A percentile compares a stretch with the other conserved stretches of the same genome.
phyloP scores from a whole-genome alignment of 495 filamentous ascomycete genomes.

The Penicillium cosmopolitanum region DNA sequence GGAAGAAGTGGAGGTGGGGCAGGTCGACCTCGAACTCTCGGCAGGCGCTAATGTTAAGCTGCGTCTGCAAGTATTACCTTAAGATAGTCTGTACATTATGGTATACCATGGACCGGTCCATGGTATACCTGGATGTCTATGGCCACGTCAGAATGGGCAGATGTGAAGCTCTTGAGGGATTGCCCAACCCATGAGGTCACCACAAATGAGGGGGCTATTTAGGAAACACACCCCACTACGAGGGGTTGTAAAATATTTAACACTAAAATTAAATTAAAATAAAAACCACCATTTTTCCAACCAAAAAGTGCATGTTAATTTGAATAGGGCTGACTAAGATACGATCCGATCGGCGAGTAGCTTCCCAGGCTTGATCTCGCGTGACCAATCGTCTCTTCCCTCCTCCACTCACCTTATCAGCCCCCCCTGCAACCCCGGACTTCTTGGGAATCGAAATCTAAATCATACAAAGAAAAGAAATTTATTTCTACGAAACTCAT shows the following conservation, averaged over 20 bases:
- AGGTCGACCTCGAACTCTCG: background rate
- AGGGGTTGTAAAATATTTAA: too few species aligned
- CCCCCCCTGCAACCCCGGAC: conserved; percentile 4
- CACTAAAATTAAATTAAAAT: too few species aligned
- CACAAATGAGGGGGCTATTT: too few species aligned
- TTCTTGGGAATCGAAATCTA: background rate
- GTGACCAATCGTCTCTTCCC: conserved; percentile 6
- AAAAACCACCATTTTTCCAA: too few species aligned
- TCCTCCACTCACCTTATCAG: background rate
- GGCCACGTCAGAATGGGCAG: too few species aligned
- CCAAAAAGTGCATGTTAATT: too few species aligned
- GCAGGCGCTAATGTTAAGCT: background rate
- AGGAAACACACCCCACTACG: too few species aligned
- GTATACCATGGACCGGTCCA: too few species aligned
- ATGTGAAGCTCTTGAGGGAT: too few species aligned
- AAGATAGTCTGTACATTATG: background rate
- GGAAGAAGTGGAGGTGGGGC: conserved; percentile 1
- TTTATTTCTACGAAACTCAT: background rate
- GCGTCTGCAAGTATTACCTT: background rate
- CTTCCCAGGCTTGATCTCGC: conserved; percentile 10
- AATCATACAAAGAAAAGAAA: background rate
- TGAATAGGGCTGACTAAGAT: too few species aligned
- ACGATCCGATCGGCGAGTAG: conserved; percentile 10
- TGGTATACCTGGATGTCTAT: too few species aligned
- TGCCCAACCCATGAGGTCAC: too few species aligned